phyloP scores from a whole-genome alignment of 2,329 filamentous ascomycete species.

The Aspergillus sp. region DNA sequence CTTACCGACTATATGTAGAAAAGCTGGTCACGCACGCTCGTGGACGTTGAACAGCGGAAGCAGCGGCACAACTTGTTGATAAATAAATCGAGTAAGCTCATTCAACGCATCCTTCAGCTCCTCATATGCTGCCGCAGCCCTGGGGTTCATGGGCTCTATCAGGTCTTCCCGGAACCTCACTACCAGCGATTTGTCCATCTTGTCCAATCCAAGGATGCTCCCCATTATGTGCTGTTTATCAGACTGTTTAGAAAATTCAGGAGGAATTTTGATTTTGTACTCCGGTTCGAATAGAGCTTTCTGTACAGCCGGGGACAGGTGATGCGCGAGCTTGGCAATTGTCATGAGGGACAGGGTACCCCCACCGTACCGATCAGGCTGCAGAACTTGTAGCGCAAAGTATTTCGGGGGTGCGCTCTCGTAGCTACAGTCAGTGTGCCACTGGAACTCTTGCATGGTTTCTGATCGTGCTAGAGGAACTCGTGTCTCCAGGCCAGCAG shows the following conservation, averaged over 20 bases:
- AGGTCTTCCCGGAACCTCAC: slow-evolving; percentile 16
- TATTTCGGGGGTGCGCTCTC: slow-evolving; percentile 40
- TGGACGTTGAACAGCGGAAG: too few relatives aligned
- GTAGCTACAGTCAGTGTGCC: slow-evolving; percentile 51
- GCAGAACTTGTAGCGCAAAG: slow-evolving; percentile 48
- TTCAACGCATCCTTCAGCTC: slow-evolving; percentile 31
- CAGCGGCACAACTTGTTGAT: too few relatives aligned
- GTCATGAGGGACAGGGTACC: slow-evolving; percentile 46
- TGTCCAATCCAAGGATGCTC: slow-evolving; percentile 18
- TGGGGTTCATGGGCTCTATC: slow-evolving; percentile 10
- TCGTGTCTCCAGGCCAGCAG: slow-evolving; percentile 29
- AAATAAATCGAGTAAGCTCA: neutral
- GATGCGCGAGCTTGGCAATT: slow-evolving; percentile 28
- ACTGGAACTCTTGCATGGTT: slow-evolving; percentile 47
- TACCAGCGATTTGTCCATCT: neutral
- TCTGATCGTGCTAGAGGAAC: slow-evolving; percentile 43
- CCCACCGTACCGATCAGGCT: slow-evolving; percentile 44
- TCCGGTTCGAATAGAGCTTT: slow-evolving; percentile 28
- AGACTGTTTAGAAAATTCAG: slow-evolving; percentile 34
- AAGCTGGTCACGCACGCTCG: too few relatives aligned
- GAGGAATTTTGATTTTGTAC: slow-evolving; percentile 36
- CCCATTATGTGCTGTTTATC: slow-evolving; percentile 22
- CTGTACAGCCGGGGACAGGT: slow-evolving; percentile 27
- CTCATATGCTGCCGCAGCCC: slow-evolving; percentile 29
- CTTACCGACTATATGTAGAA: too few relatives aligned